Conservation (phyloP, 2,329 filamentous ascomycete genomes). For the Onygena corvina region DNA sequence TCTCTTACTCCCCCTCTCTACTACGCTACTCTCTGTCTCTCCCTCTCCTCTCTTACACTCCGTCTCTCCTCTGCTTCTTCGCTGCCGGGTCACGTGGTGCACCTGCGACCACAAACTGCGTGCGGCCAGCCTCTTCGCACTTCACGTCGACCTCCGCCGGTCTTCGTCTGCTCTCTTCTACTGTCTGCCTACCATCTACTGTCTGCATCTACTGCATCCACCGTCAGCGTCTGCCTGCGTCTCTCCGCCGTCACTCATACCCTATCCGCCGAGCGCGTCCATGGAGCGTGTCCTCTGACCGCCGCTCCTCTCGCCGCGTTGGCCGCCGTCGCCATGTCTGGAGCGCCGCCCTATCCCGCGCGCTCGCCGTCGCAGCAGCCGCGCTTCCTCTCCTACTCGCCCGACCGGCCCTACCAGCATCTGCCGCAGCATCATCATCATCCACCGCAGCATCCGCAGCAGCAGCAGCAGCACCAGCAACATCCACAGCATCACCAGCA, state of each 20-base stretch:
- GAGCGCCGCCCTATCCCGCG: constrained; percentile 34
- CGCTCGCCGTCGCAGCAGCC: constrained; percentile 36
- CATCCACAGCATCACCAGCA: constrained; percentile 18
- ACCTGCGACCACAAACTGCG: background rate
- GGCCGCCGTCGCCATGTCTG: constrained; percentile 30
- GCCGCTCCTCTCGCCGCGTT: background rate
- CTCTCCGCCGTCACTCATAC: no score
- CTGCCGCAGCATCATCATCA: constrained; percentile 29
- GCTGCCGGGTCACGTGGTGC: no score
- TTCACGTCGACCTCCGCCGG: no score
- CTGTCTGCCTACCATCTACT: no score
- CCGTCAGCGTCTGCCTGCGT: no score
- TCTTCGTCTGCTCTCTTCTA: no score
- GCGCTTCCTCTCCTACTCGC: constrained; percentile 33
- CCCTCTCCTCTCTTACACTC: no score
- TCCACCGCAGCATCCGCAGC: constrained; percentile 28
- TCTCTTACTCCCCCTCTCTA: background rate
- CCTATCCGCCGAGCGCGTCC: background rate
- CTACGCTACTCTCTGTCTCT: no score
- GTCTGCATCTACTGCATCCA: no score
- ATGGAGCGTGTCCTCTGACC: constrained; percentile 6
- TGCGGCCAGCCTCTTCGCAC: no score
- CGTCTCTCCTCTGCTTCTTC: no score
- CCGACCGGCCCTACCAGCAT: constrained; percentile 33
- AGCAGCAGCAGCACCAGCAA: constrained; percentile 18